phyloP scores from a whole-genome alignment of 192 early-diverging fungal genomes.

The Backusella luteola region DNA sequence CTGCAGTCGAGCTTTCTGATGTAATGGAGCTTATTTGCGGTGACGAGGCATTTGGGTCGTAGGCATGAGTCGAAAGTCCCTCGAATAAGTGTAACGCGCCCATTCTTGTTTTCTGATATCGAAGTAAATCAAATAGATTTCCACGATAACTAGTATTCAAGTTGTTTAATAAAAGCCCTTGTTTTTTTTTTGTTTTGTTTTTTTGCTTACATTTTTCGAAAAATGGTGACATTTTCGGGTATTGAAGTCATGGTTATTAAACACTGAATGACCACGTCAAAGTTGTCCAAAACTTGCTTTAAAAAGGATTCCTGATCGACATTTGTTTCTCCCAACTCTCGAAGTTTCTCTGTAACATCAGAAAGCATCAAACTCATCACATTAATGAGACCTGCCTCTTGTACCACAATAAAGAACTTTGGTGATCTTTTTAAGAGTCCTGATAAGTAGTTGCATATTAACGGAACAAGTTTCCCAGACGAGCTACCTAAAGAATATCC shows the following conservation, averaged over 20 bases:
- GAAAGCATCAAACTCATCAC: conserved; percentile 53
- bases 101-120: conserved; percentile 51
- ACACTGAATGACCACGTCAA: conserved; percentile 50
- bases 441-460: conserved; percentile 45
- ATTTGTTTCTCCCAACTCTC: conserved; percentile 34
- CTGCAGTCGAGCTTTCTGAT: conserved; percentile 8
- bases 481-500: conserved; percentile 38
- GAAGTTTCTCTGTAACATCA: conserved; percentile 47
- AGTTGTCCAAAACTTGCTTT: conserved; percentile 49
- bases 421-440: conserved; percentile 44
- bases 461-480: conserved; percentile 43
- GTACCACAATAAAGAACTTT: conserved; percentile 52
- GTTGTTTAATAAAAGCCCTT: neutral
- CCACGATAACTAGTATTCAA: conserved; percentile 42
- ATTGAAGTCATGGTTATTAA: conserved; percentile 44
- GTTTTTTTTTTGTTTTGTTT: neutral
- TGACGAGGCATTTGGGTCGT: conserved; percentile 20
- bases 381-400: conserved; percentile 62
- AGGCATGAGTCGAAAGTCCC: conserved; percentile 44
- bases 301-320: conserved; percentile 45
- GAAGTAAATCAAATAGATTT: conserved; percentile 55
- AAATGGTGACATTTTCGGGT: conserved; percentile 44
- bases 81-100: conserved; percentile 50
- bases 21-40: neutral
- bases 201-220: conserved; percentile 46